Evolutionary conservation across 352 stramenopile genomes (phyloP), one percentile per base, ranked within the genome.

Genomic region (Phytophthora megakarya): DNA sequence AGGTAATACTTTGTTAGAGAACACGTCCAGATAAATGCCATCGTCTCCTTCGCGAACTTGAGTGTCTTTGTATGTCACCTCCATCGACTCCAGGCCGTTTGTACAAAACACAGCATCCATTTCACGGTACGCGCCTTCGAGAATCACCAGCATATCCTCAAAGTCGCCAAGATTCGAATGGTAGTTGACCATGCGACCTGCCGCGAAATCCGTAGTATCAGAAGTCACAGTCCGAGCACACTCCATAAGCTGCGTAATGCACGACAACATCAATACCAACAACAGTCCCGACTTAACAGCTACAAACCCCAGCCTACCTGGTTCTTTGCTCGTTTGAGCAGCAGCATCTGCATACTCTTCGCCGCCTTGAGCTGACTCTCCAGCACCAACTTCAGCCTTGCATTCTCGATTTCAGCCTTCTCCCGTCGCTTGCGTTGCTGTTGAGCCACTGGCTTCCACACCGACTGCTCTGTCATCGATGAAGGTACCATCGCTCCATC

Each of bases 311-410:
- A 48, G 21, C 11, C 43, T 65, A 73, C 65, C 65, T 73, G 65
- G 45, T 73, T 69, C 48, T 73, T 73, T 12, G 65, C 65, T 55
- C 70, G 65, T 49, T 75, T 77, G 22, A 72, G 55, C 22, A 77
- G 65, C 18, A 77, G 46, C 55, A 64, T 53, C 42, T 77, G 65
- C 70, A 77, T 75, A 46, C 54, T 70, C 46, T 75, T 78, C 39
- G 70, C 70, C 21, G 70, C 65, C 45, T 78, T 78, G 7, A 78
- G 61, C 55, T 80, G 72, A 16, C 72, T 70, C 56, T 78, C 69
- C 33, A 80, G 65, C 18, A 80, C 65, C 26, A 75, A 54, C 40
- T 80, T 80, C 16, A 80, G 61, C 15, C 72, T 52, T 8, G 70
- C 62, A 44, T 80, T 80, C 39, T 80, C 72, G 16, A 71, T 70